Percentiles rank a stretch among this genome's conserved stretches.
phyloP scores from a whole-genome alignment of 495 filamentous ascomycete genomes.

The Durotheca rogersii region DNA sequence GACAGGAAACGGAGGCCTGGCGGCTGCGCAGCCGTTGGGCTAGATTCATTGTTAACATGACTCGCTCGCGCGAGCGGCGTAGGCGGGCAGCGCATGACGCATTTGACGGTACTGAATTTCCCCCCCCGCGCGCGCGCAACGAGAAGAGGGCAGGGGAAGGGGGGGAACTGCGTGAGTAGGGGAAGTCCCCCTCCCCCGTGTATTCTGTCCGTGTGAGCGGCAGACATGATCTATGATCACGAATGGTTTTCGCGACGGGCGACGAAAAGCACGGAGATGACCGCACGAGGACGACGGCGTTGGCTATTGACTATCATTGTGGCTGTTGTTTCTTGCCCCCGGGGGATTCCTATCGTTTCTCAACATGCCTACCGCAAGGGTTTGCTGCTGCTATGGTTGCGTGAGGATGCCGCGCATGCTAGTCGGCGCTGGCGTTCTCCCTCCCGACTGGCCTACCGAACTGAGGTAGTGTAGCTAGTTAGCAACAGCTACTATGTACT shows the following conservation, averaged over 20 bases:
- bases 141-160: not conserved
- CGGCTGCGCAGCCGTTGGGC: slow-evolving; percentile 6
- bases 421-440: not conserved
- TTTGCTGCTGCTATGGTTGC: too few relatives aligned
- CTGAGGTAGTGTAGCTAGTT: too few relatives aligned
- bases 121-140: too few relatives aligned
- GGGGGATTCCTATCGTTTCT: not conserved
- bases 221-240: not conserved
- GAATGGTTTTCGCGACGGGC: not conserved
- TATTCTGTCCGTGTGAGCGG: too few relatives aligned
- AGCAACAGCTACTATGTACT: too few relatives aligned
- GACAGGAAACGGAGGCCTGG: slow-evolving; percentile 8
- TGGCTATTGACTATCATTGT: not conserved
- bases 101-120: too few relatives aligned
- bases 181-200: too few relatives aligned
- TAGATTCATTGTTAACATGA: slow-evolving; percentile 25
- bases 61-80: slow-evolving; percentile 30
- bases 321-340: not conserved
- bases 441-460: not conserved
- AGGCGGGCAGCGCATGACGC: too few relatives aligned
- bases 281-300: not conserved
- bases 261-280: too few relatives aligned
- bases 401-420: too few relatives aligned
- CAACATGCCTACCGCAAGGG: too few relatives aligned
- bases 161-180: not conserved